A percentile compares a stretch with the other conserved stretches of the same genome.
Evolutionary conservation across 257 asterid species (phyloP).

Genomic region (Primulina tabacum): DNA sequence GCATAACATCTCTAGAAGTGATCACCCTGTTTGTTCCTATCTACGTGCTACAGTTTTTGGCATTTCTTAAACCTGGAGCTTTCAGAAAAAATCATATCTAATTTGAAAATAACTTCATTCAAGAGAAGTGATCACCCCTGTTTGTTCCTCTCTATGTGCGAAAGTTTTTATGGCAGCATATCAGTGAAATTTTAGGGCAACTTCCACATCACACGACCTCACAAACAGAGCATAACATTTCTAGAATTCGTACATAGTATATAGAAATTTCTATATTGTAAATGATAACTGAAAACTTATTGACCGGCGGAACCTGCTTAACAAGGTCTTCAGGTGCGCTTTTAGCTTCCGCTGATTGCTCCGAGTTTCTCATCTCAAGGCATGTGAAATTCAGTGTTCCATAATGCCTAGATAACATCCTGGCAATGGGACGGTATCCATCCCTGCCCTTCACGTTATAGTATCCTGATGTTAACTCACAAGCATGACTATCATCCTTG

Average conservation of each 20-base stretch:
- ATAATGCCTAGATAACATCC: constrained; percentile 63
- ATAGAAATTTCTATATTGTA: background rate
- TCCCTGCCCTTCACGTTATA: constrained; percentile 60
- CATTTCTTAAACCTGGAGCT: too few species aligned
- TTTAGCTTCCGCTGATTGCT: constrained; percentile 54
- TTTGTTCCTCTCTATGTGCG: too few species aligned
- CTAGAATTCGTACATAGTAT: too few species aligned
- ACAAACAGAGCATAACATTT: background rate
- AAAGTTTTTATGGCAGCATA: background rate
- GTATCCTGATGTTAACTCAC: constrained; percentile 76
- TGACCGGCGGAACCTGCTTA: constrained; percentile 43
- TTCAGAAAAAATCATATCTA: background rate
- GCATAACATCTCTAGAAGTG: too few species aligned
- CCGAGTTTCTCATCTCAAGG: constrained; percentile 70
- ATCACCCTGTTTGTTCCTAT: too few species aligned
- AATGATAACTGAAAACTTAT: background rate
- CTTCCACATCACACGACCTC: background rate
- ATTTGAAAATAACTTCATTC: background rate
- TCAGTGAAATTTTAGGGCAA: background rate
- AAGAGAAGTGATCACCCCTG: too few species aligned
- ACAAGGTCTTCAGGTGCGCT: constrained; percentile 77
- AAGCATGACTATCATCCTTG: constrained; percentile 67
- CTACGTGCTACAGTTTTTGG: too few species aligned
- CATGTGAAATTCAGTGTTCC: constrained; percentile 72
- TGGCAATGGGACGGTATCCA: constrained; percentile 68